Evolutionary conservation across 306 rosid genomes (phyloP).

Genomic region (Prunus campanulata): DNA sequence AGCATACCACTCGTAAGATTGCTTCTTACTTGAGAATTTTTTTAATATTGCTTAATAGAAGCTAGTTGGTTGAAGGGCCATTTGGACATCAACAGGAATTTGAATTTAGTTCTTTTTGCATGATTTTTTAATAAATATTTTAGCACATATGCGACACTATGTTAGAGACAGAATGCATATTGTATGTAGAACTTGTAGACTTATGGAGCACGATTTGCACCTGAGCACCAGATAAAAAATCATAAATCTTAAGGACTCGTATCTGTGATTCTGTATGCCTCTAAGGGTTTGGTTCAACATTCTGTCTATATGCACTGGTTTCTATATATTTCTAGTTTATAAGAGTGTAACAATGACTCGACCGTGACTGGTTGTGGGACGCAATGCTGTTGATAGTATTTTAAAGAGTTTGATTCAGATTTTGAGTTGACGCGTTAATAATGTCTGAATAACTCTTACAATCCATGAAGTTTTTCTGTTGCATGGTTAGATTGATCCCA

Average conservation of each 20-base stretch:
- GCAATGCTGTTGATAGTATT: neutral
- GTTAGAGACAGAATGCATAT: neutral
- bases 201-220: neutral
- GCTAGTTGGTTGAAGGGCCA: slow-evolving; percentile 2
- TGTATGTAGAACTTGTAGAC: neutral
- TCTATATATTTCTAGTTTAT: neutral
- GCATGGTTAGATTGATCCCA: neutral
- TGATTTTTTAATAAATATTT: neutral
- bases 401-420: neutral
- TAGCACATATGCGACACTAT: neutral
- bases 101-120: neutral
- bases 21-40: slow-evolving; percentile 6
- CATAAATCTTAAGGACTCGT: neutral
- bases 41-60: neutral
- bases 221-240: neutral
- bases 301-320: neutral
- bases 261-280: neutral
- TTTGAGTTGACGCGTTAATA: neutral
- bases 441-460: neutral
- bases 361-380: neutral
- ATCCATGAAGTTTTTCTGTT: neutral
- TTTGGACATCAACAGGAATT: neutral
- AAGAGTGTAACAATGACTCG: neutral
- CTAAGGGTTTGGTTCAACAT: neutral
- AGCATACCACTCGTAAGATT: slow-evolving; percentile 43